Percentiles rank a stretch among this genome's conserved stretches.
Evolutionary conservation across 306 rosid species (phyloP).

Genomic region (Herpetospermum pedunculosum): DNA sequence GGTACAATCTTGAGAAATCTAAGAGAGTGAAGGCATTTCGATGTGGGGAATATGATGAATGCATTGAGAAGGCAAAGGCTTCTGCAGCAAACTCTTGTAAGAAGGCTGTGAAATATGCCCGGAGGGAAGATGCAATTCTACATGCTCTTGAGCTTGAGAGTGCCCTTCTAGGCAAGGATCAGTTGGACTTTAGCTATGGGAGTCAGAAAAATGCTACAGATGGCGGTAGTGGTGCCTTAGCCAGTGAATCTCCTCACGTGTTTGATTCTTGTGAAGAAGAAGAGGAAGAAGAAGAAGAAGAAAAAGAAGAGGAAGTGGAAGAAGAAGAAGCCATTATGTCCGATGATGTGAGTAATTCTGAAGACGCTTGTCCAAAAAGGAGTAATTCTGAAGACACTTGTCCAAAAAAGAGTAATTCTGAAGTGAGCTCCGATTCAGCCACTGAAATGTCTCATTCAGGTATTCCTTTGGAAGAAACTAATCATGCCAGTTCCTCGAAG

Average conservation of each 20-base stretch:
- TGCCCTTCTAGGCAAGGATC: constrained; percentile 52
- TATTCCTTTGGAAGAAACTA: constrained; percentile 83
- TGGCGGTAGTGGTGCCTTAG: constrained; percentile 34
- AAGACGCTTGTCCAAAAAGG: constrained; percentile 19
- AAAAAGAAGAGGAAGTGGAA: background rate
- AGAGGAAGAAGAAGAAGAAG: background rate
- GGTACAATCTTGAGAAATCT: constrained; percentile 96
- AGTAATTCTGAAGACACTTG: constrained; percentile 46
- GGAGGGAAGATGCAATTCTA: constrained; percentile 95
- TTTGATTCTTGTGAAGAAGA: constrained; percentile 34
- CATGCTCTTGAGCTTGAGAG: constrained; percentile 97
- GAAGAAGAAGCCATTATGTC: constrained; percentile 24
- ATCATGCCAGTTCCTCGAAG: constrained; percentile 57
- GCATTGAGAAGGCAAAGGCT: constrained; percentile 89
- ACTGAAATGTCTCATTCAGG: constrained; percentile 77
- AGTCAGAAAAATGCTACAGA: constrained; percentile 33
- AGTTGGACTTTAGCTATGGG: constrained; percentile 22
- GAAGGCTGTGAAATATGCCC: constrained; percentile 92
- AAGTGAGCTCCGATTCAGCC: constrained; percentile 57
- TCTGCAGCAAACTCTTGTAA: constrained; percentile 71
- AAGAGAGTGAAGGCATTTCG: constrained; percentile 95
- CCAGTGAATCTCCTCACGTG: constrained; percentile 42
- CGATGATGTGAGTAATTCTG: constrained; percentile 48
- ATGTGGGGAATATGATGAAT: constrained; percentile 88
- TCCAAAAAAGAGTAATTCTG: constrained; percentile 35